Percentiles rank a stretch among this genome's conserved stretches.
Evolutionary conservation across 306 rosid species (phyloP).

Genomic region (Cicer pinnatifidum): DNA sequence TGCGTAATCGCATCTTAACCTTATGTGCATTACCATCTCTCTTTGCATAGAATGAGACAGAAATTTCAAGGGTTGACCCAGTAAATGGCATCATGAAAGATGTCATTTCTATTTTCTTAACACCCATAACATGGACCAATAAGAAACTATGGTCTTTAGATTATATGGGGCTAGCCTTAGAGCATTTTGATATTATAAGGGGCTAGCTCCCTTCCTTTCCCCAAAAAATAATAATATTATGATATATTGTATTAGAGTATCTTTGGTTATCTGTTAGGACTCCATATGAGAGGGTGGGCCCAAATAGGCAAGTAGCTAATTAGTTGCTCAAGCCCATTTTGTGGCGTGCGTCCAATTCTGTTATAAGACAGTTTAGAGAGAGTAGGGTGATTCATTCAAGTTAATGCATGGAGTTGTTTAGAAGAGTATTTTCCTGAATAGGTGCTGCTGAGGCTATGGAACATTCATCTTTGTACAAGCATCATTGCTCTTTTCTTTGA

Average conservation of each 20-base stretch:
- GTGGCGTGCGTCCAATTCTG: not conserved
- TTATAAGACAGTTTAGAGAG: not conserved
- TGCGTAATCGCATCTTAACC: not conserved
- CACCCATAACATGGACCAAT: conserved; percentile 14
- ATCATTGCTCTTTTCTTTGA: too few species aligned
- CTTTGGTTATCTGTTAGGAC: not conserved
- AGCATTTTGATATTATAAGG: not conserved
- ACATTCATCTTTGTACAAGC: too few species aligned
- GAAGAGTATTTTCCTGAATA: too few species aligned
- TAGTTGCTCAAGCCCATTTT: not conserved
- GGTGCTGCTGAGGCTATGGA: too few species aligned
- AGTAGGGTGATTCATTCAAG: not conserved
- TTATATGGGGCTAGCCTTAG: not conserved
- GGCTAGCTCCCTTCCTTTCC: too few species aligned
- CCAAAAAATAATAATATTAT: too few species aligned
- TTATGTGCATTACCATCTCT: conserved; percentile 11
- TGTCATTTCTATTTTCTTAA: not conserved
- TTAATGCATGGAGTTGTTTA: too few species aligned
- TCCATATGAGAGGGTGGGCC: not conserved
- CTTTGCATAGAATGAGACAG: not conserved
- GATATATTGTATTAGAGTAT: too few species aligned
- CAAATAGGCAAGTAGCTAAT: not conserved
- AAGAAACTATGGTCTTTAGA: not conserved
- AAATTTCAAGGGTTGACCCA: conserved; percentile 4
- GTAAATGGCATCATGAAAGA: not conserved